Conservation (phyloP, 1,284 basidiomycete species). For the Lentinula novae-zelandiae region DNA sequence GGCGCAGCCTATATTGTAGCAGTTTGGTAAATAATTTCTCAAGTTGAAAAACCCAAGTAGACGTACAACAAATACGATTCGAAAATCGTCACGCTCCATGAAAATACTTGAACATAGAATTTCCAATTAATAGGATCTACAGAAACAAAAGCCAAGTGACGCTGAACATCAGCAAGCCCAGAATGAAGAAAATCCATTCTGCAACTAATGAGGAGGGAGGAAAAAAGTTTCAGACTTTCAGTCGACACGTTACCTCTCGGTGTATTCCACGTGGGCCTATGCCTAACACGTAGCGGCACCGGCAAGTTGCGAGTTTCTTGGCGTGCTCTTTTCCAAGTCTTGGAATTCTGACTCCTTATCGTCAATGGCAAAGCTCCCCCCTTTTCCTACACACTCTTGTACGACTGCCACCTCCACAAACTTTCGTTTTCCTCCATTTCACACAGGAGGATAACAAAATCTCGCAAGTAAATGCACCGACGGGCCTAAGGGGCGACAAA, state of each 20-base stretch:
- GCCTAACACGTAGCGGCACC: too few species aligned
- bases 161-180: slow-evolving; percentile 51
- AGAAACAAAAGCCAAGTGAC: slow-evolving; percentile 53
- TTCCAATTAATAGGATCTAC: slow-evolving; percentile 69
- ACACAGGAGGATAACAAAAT: too few species aligned
- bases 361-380: too few species aligned
- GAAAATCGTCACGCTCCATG: slow-evolving; percentile 78
- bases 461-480: too few species aligned
- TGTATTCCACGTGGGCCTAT: too few species aligned
- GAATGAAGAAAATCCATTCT: slow-evolving; percentile 56
- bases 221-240: not conserved
- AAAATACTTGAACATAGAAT: slow-evolving; percentile 65
- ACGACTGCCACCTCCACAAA: too few species aligned
- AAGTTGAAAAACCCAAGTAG: not conserved
- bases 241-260: not conserved
- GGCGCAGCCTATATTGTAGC: slow-evolving; percentile 55
- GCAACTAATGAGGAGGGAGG: not conserved
- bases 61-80: slow-evolving; percentile 81
- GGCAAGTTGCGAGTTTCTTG: too few species aligned
- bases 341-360: too few species aligned
- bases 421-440: too few species aligned
- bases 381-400: too few species aligned
- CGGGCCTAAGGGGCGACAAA: too few species aligned
- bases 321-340: too few species aligned
- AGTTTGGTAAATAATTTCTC: not conserved